A percentile compares a stretch with the other conserved stretches of the same genome.
Conservation (phyloP, 2,329 filamentous ascomycete genomes). For the Stenocarpella maydis region DNA sequence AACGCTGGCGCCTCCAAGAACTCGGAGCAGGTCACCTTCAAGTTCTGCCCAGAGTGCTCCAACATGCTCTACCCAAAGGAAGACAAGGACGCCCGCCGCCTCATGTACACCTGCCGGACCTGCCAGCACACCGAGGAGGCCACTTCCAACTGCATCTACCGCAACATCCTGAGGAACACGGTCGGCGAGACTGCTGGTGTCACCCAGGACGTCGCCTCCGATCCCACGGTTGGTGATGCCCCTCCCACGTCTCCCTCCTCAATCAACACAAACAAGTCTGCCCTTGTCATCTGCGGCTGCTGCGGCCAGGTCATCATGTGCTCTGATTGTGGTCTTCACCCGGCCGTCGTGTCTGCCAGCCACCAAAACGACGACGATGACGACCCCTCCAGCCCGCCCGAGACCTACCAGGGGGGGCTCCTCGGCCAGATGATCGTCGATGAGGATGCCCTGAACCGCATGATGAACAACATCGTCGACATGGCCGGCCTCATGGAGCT, state of each 20-base stretch:
- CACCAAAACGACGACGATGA: conserved; percentile 35
- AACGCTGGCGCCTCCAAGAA: conserved; percentile 55
- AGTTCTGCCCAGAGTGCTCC: conserved; percentile 98
- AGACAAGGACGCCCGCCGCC: conserved; percentile 81
- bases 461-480: conserved; percentile 31
- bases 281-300: conserved; percentile 52
- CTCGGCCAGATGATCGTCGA: conserved; percentile 27
- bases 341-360: conserved; percentile 35
- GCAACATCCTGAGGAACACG: conserved; percentile 90
- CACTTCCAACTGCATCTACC: conserved; percentile 89
- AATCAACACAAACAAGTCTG: conserved; percentile 8
- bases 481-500: conserved; percentile 33
- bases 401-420: conserved; percentile 31
- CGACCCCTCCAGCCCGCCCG: conserved; percentile 25
- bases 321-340: conserved; percentile 46
- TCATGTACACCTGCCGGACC: conserved; percentile 95
- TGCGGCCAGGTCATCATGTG: conserved; percentile 57
- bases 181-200: conserved; percentile 96
- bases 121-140: conserved; percentile 92
- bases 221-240: conserved; percentile 90
- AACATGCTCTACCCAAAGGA: conserved; percentile 99
- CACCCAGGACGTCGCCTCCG: conserved; percentile 94
- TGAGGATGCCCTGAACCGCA: conserved; percentile 43
- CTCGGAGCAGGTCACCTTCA: conserved; percentile 88
- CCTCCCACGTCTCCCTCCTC: conserved; percentile 36